Conservation (phyloP, 2,329 filamentous ascomycete species). For the Tricladium varicosporioides region DNA sequence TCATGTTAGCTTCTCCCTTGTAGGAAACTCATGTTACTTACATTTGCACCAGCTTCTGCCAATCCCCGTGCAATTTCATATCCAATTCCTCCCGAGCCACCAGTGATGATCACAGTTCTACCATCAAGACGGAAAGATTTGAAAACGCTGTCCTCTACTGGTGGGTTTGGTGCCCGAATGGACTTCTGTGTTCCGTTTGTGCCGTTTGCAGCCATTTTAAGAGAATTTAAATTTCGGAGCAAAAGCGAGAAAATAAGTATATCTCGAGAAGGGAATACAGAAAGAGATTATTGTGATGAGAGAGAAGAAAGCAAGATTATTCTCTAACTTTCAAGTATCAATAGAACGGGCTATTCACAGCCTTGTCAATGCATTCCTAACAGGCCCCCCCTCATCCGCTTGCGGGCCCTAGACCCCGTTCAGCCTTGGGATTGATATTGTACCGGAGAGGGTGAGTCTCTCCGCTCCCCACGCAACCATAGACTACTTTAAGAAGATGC, state of each 20-base stretch:
- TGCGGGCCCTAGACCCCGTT: not conserved
- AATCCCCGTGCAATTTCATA: slow-evolving; percentile 42
- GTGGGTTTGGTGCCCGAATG: slow-evolving; percentile 7
- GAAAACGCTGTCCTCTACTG: slow-evolving; percentile 10
- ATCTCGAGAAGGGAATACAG: not conserved
- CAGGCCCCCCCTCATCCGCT: not conserved
- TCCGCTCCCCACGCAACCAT: not conserved
- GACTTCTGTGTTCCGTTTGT: not conserved
- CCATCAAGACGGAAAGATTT: slow-evolving; percentile 42
- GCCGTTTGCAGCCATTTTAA: slow-evolving; percentile 4
- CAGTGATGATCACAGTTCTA: slow-evolving; percentile 44
- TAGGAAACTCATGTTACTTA: not conserved
- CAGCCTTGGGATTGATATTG: not conserved
- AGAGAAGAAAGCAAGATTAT: not conserved
- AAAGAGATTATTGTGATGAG: not conserved
- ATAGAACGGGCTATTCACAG: not conserved
- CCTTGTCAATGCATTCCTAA: not conserved
- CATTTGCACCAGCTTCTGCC: slow-evolving; percentile 43
- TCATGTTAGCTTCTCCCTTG: not conserved
- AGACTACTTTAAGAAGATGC: not conserved
- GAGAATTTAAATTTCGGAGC: not conserved
- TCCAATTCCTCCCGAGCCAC: slow-evolving; percentile 43
- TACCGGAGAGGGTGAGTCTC: slow-evolving; percentile 1
- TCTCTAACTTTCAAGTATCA: not conserved
- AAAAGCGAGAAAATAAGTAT: not conserved